A percentile compares a stretch with the other conserved stretches of the same genome.
phyloP scores from a whole-genome alignment of 2,329 filamentous ascomycete genomes.

The Didymella pinodella region DNA sequence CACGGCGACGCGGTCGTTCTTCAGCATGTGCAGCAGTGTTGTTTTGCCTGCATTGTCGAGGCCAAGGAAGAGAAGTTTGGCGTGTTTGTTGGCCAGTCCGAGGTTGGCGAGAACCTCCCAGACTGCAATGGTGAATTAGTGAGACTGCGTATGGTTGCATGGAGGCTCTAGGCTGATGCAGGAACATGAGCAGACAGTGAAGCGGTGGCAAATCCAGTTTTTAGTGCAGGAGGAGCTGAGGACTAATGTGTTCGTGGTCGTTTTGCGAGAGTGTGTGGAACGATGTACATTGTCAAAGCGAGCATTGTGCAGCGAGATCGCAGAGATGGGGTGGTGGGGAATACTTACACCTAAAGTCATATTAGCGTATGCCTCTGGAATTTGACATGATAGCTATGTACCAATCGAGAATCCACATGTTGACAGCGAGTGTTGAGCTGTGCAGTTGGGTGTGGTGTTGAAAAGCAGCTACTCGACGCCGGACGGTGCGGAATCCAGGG shows the following conservation, averaged over 20 bases:
- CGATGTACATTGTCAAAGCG: neutral
- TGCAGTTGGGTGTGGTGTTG: constrained; percentile 3
- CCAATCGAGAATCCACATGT: constrained; percentile 95
- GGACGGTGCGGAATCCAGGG: neutral
- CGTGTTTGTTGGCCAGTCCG: constrained; percentile 92
- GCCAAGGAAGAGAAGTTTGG: constrained; percentile 74
- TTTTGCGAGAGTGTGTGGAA: too few species aligned
- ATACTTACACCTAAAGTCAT: constrained; percentile 44
- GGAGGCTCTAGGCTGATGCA: neutral
- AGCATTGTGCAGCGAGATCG: constrained; percentile 3
- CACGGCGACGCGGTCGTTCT: constrained; percentile 87
- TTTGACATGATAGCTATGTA: constrained; percentile 45
- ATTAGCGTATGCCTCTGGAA: constrained; percentile 20
- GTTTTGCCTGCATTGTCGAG: constrained; percentile 96
- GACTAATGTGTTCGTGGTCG: neutral
- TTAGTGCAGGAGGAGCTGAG: neutral
- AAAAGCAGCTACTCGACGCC: neutral
- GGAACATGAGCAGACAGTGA: neutral
- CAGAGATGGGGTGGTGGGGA: constrained; percentile 13
- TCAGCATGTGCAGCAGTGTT: constrained; percentile 94
- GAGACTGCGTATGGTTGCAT: neutral
- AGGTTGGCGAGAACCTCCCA: constrained; percentile 88
- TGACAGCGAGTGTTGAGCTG: neutral
- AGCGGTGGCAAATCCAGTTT: neutral
- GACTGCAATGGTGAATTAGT: constrained; percentile 59